Percentiles rank a stretch among this genome's conserved stretches.
phyloP scores from a whole-genome alignment of 2,329 filamentous ascomycete species.

The Aspergillus sergii region DNA sequence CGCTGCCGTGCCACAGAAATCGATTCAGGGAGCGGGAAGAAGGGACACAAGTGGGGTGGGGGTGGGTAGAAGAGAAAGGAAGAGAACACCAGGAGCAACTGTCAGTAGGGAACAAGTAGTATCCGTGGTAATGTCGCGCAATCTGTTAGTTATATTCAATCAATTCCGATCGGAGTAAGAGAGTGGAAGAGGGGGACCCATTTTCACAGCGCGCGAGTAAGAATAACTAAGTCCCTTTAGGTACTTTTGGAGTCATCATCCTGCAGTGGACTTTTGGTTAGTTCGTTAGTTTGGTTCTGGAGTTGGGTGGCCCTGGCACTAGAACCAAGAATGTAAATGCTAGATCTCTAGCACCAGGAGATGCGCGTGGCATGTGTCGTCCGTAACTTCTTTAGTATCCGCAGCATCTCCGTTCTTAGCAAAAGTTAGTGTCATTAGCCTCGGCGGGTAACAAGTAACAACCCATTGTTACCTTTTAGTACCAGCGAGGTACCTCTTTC shows the following conservation, averaged over 20 bases:
- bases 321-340: conserved; percentile 2
- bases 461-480: not conserved
- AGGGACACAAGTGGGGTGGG: conserved; percentile 7
- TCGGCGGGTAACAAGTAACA: conserved; percentile 6
- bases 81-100: conserved; percentile 4
- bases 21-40: conserved; percentile 4
- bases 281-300: not conserved
- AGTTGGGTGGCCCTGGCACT: conserved; percentile 14
- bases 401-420: conserved; percentile 2
- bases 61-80: not conserved
- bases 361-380: conserved; percentile 2
- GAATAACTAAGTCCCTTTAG: conserved; percentile 8
- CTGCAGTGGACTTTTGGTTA: conserved; percentile 17
- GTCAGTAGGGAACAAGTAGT: conserved; percentile 8
- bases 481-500: no score
- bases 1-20: conserved; percentile 23
- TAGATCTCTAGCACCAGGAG: not conserved
- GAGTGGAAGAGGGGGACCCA: conserved; percentile 11
- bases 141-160: conserved; percentile 25
- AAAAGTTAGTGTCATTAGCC: conserved; percentile 11
- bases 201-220: conserved; percentile 10
- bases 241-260: conserved; percentile 18
- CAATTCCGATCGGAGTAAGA: conserved; percentile 20
- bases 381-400: not conserved
- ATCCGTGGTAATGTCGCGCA: conserved; percentile 17